phyloP scores from a whole-genome alignment of 257 asterid species.

The Plantago ovata region DNA sequence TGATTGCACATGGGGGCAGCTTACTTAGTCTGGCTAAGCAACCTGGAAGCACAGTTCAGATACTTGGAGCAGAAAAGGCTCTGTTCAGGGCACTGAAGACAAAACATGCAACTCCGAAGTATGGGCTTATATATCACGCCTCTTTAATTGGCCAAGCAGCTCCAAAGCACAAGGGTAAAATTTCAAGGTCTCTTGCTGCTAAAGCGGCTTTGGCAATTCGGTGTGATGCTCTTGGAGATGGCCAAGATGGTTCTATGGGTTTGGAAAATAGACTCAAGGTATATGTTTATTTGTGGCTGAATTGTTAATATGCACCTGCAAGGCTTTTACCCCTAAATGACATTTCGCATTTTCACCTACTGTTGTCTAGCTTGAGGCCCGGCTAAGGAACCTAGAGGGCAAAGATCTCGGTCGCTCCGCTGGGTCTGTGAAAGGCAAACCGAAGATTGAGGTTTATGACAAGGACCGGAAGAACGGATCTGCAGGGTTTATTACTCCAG shows the following conservation, averaged over 20 bases:
- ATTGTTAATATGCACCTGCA: neutral
- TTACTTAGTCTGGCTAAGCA: conserved; percentile 54
- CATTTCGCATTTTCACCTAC: too few relatives aligned
- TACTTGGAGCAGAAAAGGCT: conserved; percentile 64
- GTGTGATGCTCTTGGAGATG: conserved; percentile 52
- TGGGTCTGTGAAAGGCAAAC: conserved; percentile 60
- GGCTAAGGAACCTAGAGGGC: conserved; percentile 49
- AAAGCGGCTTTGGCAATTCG: conserved; percentile 52
- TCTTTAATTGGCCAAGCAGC: conserved; percentile 68
- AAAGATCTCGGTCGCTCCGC: conserved; percentile 40
- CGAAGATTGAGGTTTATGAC: conserved; percentile 52
- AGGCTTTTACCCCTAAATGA: neutral
- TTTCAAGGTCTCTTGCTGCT: conserved; percentile 56
- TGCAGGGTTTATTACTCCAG: conserved; percentile 52
- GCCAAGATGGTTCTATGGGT: conserved; percentile 46
- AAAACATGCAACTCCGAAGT: conserved; percentile 56
- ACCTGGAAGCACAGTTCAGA: conserved; percentile 64
- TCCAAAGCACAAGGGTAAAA: conserved; percentile 56
- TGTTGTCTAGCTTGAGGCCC: conserved; percentile 44
- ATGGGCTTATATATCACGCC: conserved; percentile 61
- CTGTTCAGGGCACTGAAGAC: conserved; percentile 56
- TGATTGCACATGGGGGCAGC: conserved; percentile 61
- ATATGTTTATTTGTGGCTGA: neutral
- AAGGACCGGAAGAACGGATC: conserved; percentile 53
- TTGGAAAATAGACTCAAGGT: conserved; percentile 47